Conservation (phyloP, 164 flowering plant species). For the Paratinospora sagittata region DNA sequence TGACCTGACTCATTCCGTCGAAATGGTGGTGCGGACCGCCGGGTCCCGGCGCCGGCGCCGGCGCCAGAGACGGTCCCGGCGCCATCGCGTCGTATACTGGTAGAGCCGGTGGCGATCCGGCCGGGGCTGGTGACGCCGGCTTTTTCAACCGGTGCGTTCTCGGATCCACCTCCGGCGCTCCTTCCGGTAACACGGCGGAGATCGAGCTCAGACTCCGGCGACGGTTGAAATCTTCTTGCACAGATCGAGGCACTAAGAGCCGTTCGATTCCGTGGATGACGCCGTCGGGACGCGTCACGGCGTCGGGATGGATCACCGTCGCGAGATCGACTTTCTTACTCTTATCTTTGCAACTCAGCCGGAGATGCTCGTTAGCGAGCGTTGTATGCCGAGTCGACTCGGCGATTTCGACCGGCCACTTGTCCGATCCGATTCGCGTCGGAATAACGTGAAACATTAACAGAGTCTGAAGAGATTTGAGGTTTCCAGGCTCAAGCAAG, state of each 20-base stretch:
- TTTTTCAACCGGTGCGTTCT: constrained; percentile 63
- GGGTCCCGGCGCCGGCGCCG: constrained; percentile 82
- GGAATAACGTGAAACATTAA: constrained; percentile 59
- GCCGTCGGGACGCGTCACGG: constrained; percentile 65
- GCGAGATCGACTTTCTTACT: constrained; percentile 33
- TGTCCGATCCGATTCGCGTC: constrained; percentile 30
- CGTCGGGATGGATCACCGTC: constrained; percentile 45
- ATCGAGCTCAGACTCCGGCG: constrained; percentile 52
- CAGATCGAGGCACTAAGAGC: constrained; percentile 54
- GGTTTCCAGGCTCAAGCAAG: constrained; percentile 62
- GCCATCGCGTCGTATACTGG: constrained; percentile 68
- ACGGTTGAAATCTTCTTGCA: constrained; percentile 59
- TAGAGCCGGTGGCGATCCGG: constrained; percentile 48
- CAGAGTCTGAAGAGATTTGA: constrained; percentile 59
- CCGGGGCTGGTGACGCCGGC: constrained; percentile 41
- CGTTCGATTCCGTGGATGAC: constrained; percentile 74
- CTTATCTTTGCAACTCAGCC: constrained; percentile 14
- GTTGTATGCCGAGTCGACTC: constrained; percentile 23
- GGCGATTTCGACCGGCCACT: constrained; percentile 30
- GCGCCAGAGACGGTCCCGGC: constrained; percentile 63
- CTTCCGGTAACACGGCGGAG: constrained; percentile 60
- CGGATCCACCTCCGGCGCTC: constrained; percentile 80
- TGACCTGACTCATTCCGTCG: constrained; percentile 61
- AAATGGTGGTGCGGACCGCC: constrained; percentile 58
- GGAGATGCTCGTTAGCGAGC: constrained; percentile 28